Evolutionary conservation across 148 eudicot genomes (phyloP).

Genomic region (Fagopyrum esculentum): DNA sequence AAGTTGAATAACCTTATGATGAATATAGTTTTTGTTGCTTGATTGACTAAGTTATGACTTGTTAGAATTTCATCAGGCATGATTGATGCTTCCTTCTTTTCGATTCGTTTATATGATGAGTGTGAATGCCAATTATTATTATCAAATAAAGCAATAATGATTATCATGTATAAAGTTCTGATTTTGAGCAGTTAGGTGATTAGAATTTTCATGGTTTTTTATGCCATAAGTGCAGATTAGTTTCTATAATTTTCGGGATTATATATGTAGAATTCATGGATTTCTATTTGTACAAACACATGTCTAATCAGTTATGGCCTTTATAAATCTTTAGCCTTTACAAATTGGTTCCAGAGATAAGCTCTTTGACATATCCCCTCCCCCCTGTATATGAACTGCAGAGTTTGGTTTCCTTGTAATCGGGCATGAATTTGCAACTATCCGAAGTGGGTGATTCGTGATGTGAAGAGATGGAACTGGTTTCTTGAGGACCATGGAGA

Average conservation of each 20-base stretch:
- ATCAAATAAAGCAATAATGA: too few relatives aligned
- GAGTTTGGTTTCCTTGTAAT: slow-evolving; percentile 92
- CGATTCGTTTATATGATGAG: not conserved
- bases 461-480: slow-evolving; percentile 71
- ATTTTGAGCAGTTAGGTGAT: not conserved
- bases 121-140: too few relatives aligned
- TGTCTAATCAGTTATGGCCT: not conserved
- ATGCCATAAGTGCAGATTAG: not conserved
- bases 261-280: not conserved
- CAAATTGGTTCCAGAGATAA: not conserved
- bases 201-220: not conserved
- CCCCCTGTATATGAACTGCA: slow-evolving; percentile 27
- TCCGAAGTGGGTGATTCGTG: slow-evolving; percentile 53
- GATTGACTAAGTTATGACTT: too few relatives aligned
- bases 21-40: too few relatives aligned
- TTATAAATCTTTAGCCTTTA: not conserved
- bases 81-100: not conserved
- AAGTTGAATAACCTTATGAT: too few relatives aligned
- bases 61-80: too few relatives aligned
- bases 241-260: not conserved
- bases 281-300: not conserved
- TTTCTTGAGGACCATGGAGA: slow-evolving; percentile 54
- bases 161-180: not conserved
- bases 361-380: not conserved
- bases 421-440: slow-evolving; percentile 80